Conservation (phyloP, 139 green algal genomes). For the Tetradesmus lagerheimii region DNA sequence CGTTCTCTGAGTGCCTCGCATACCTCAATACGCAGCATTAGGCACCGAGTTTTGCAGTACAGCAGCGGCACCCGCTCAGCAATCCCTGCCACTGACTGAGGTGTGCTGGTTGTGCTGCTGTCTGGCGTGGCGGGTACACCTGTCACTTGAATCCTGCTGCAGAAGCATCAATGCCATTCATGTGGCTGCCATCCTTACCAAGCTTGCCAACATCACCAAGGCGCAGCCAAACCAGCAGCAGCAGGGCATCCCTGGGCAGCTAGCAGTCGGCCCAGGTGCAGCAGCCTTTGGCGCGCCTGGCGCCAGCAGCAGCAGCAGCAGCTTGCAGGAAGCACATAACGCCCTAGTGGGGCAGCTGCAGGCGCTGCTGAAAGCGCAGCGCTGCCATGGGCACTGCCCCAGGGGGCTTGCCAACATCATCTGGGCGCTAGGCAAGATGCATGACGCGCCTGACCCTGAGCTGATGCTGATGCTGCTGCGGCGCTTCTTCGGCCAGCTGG, state of each 20-base stretch:
- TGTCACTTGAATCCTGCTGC: not conserved
- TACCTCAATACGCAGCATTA: not conserved
- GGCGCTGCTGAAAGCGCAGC: conserved; percentile 7
- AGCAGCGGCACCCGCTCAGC: not conserved
- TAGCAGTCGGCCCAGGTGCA: not conserved
- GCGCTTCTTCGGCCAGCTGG: conserved; percentile 21
- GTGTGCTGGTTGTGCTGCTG: not conserved
- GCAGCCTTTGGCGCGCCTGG: not conserved
- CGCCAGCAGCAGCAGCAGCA: conserved; percentile 3
- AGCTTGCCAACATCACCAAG: conserved; percentile 32
- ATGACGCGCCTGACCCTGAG: not conserved
- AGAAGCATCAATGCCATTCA: conserved; percentile 43
- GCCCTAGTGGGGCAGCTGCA: conserved; percentile 17
- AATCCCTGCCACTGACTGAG: not conserved
- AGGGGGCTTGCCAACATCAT: conserved; percentile 44
- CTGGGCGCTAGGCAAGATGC: conserved; percentile 47
- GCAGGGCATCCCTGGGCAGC: not conserved
- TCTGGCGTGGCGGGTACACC: not conserved
- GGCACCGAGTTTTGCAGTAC: not conserved
- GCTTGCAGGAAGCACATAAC: not conserved
- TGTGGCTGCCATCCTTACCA: conserved; percentile 40
- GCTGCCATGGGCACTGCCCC: conserved; percentile 10
- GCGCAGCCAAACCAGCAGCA: not conserved
- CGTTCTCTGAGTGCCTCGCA: not conserved
- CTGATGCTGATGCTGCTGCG: conserved; percentile 32